Evolutionary conservation across 306 rosid species (phyloP).

Genomic region (Spatholobus suberectus): DNA sequence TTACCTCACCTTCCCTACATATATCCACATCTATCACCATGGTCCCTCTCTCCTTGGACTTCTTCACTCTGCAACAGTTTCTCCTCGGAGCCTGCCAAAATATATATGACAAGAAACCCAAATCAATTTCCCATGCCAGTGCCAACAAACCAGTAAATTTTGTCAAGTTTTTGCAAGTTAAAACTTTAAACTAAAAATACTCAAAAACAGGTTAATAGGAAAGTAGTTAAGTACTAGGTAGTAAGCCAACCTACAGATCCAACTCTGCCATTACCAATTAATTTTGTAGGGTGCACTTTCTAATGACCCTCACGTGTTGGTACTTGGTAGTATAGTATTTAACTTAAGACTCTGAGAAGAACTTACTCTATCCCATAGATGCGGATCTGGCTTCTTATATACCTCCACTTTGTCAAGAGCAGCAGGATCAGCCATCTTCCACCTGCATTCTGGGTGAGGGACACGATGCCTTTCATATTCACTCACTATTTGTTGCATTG

Average conservation of each 20-base stretch:
- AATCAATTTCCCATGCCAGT: slow-evolving; percentile 33
- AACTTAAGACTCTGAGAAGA: background rate
- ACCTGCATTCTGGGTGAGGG: slow-evolving; percentile 78
- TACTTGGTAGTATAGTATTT: background rate
- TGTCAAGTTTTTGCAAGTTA: background rate
- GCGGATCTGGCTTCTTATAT: slow-evolving; percentile 77
- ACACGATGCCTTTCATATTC: slow-evolving; percentile 71
- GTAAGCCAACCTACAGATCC: background rate
- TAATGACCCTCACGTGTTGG: background rate
- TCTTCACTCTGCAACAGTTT: slow-evolving; percentile 85
- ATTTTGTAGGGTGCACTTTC: background rate
- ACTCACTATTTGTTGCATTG: slow-evolving; percentile 57
- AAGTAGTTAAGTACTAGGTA: background rate
- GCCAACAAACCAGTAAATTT: background rate
- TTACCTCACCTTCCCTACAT: slow-evolving; percentile 78
- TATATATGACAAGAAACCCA: slow-evolving; percentile 15
- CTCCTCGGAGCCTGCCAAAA: slow-evolving; percentile 87
- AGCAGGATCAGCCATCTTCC: slow-evolving; percentile 86
- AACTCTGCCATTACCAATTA: background rate
- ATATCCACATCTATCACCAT: slow-evolving; percentile 77
- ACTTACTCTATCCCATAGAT: slow-evolving; percentile 93
- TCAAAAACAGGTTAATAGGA: slow-evolving; percentile 12
- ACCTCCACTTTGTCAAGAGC: slow-evolving; percentile 63
- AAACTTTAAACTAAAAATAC: slow-evolving; percentile 9
- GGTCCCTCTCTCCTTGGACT: slow-evolving; percentile 58